phyloP scores from a whole-genome alignment of 768 basidiomycete genomes.

The Lyophyllum decastes region DNA sequence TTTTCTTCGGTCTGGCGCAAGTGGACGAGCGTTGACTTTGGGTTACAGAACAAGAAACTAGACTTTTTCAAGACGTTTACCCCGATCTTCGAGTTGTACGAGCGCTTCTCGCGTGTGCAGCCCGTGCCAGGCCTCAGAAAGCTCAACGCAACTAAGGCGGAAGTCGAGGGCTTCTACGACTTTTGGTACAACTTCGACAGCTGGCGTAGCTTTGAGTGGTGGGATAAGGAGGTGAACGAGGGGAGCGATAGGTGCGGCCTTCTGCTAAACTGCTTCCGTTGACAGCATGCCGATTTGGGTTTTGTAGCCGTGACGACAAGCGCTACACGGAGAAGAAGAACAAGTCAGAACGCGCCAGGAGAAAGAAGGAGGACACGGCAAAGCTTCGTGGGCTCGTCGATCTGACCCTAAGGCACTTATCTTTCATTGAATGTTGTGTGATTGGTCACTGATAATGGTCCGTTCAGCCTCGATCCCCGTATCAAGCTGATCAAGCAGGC shows the following conservation, averaged over 20 bases:
- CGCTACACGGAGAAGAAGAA: slow-evolving; percentile 99
- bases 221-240: slow-evolving; percentile 98
- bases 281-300: not conserved
- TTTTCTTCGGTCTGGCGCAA: not conserved
- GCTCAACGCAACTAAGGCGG: slow-evolving; percentile 70
- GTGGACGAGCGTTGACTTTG: not conserved
- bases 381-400: slow-evolving; percentile 88
- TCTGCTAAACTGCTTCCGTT: not conserved
- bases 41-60: slow-evolving; percentile 43
- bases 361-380: slow-evolving; percentile 97
- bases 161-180: slow-evolving; percentile 93
- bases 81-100: slow-evolving; percentile 88
- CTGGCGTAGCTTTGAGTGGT: slow-evolving; percentile 97
- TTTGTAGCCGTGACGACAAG: slow-evolving; percentile 93
- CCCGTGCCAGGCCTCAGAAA: slow-evolving; percentile 84
- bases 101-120: slow-evolving; percentile 86
- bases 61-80: slow-evolving; percentile 75
- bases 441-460: not conserved
- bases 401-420: slow-evolving; percentile 60
- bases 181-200: slow-evolving; percentile 99
- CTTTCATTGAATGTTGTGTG: not conserved
- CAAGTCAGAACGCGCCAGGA: slow-evolving; percentile 91
- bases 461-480: slow-evolving; percentile 73
- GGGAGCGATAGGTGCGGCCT: slow-evolving; percentile 84
- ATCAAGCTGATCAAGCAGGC: slow-evolving; percentile 97